phyloP scores from a whole-genome alignment of 345 rosid species.

The Jatropha curcas region DNA sequence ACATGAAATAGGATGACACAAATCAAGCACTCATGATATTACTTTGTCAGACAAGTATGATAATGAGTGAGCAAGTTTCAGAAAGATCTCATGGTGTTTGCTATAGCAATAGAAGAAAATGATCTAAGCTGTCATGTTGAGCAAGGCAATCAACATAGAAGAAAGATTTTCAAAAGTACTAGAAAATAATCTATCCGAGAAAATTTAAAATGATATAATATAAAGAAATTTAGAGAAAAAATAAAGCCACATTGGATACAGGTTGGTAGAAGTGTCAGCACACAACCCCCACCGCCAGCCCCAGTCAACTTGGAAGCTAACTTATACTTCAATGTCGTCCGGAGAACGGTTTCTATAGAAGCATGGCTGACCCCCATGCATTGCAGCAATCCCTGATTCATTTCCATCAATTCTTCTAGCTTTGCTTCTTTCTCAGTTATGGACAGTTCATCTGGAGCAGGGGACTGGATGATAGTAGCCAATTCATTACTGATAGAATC shows the following conservation, averaged over 20 bases:
- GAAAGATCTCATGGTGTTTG: background rate
- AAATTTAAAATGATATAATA: background rate
- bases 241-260: slow-evolving; percentile 52
- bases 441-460: slow-evolving; percentile 47
- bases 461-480: slow-evolving; percentile 53
- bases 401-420: slow-evolving; percentile 81
- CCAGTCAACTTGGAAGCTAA: slow-evolving; percentile 88
- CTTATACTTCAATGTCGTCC: slow-evolving; percentile 70
- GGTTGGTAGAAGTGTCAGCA: slow-evolving; percentile 77
- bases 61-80: background rate
- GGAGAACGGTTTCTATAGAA: slow-evolving; percentile 75
- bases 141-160: background rate
- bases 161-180: background rate
- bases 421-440: slow-evolving; percentile 62
- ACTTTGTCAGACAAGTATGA: background rate
- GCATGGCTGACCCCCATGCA: slow-evolving; percentile 93
- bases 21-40: background rate
- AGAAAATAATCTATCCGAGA: background rate
- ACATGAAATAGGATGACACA: background rate
- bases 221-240: background rate
- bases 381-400: slow-evolving; percentile 90
- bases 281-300: slow-evolving; percentile 98
- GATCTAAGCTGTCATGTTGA: background rate
- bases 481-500: slow-evolving; percentile 78
- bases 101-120: too few relatives aligned